Conservation (phyloP, 1,284 basidiomycete species). For the Cryptococcus sp. region DNA sequence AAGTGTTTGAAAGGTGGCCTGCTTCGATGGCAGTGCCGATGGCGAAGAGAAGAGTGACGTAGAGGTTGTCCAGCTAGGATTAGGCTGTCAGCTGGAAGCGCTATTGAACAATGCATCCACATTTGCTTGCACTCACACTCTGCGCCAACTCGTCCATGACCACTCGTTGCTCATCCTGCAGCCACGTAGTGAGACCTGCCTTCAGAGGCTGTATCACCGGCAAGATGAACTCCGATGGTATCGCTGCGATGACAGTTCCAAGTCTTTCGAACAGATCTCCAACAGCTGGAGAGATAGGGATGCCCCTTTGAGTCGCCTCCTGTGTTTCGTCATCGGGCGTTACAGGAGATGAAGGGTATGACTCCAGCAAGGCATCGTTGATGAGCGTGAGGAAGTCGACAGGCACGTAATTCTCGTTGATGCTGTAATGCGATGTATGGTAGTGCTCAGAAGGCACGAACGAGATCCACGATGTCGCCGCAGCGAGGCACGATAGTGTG, state of each 20-base stretch:
- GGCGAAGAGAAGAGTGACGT: constrained; percentile 32
- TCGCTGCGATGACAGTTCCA: constrained; percentile 7
- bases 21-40: constrained; percentile 28
- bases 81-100: constrained; percentile 1
- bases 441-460: constrained; percentile 29
- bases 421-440: constrained; percentile 33
- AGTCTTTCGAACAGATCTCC: constrained; percentile 25
- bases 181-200: constrained; percentile 16
- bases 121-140: background rate
- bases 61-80: constrained; percentile 37
- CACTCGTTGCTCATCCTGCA: background rate
- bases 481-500: constrained; percentile 42
- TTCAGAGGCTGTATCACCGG: constrained; percentile 20
- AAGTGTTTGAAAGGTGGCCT: constrained; percentile 19
- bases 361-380: constrained; percentile 26
- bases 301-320: background rate
- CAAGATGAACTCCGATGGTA: constrained; percentile 23
- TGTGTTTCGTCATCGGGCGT: background rate
- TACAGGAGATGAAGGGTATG: constrained; percentile 24
- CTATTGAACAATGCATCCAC: too few species aligned
- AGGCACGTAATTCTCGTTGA: constrained; percentile 43
- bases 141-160: background rate
- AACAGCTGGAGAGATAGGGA: constrained; percentile 28
- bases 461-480: constrained; percentile 30
- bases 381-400: constrained; percentile 42